Percentiles rank a stretch among this genome's conserved stretches.
These are phyloP conservation scores for Gossypium gossypioides DNA, from an alignment of 441 rosid species.

Conservation along the genomic window DNA sequence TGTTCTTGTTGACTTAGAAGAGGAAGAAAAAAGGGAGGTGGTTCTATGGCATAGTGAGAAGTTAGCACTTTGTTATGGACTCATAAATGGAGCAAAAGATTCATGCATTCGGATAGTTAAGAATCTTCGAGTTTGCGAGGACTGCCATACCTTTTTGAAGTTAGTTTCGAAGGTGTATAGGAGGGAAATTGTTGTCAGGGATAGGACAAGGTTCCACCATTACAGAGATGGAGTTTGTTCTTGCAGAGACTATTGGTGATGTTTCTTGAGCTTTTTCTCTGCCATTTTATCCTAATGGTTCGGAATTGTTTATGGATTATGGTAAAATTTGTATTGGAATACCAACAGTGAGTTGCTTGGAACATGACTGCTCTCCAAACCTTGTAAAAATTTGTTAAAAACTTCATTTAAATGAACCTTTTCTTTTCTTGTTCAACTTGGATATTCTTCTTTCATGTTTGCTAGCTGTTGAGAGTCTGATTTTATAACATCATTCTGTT, in stretches of 20 bases:
- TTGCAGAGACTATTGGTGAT: constrained; percentile 49
- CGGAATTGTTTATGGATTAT: too few relatives aligned
- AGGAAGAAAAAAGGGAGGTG: constrained; percentile 34
- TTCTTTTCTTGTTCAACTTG: neutral
- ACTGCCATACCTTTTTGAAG: constrained; percentile 42
- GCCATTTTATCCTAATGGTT: neutral
- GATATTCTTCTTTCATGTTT: neutral
- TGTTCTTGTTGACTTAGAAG: constrained; percentile 34
- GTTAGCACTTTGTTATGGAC: constrained; percentile 40
- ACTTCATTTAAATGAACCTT: neutral
- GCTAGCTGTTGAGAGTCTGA: neutral
- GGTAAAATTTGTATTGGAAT: neutral
- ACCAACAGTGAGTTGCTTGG: neutral
- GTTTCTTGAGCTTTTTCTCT: neutral
- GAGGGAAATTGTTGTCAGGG: constrained; percentile 38
- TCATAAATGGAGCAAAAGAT: constrained; percentile 21
- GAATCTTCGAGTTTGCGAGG: constrained; percentile 37
- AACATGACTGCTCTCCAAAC: constrained; percentile 1
- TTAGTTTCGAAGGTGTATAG: constrained; percentile 34
- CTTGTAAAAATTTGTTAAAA: constrained; percentile 9
- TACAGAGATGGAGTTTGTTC: constrained; percentile 37
- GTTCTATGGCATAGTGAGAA: constrained; percentile 47
- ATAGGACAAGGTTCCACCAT: constrained; percentile 44
- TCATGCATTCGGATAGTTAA: constrained; percentile 35
- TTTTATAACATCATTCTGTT: neutral